Evolutionary conservation across 805 yeast species (phyloP), one percentile per base, ranked within the genome.

Genomic region (Saturnispora ahearnii): DNA sequence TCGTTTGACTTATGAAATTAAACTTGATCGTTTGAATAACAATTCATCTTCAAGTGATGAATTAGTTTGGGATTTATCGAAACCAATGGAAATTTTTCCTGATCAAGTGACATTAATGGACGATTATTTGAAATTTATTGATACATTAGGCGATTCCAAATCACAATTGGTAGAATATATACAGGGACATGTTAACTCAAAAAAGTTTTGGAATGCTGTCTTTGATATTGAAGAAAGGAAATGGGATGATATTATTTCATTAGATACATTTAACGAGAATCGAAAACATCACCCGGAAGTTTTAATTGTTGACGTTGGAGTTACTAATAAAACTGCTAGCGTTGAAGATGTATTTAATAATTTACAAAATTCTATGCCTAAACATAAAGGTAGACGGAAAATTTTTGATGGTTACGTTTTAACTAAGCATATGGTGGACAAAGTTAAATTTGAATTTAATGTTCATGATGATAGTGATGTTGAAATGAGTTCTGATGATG

Each of bases 1-100:
- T 6, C 68, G 87, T 36, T 72, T 72, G 53, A 65, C 80, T 1
- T 62, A 82, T 30, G 95, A 87, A 58, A 78, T 80, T 58, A 77
- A 77, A 47, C 53, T 80, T 2, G 68, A 74, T 4, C 73, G 74
- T 29, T 65, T 47, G 9, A 51, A 62, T 2, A 77, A 73, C 1
- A 34, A 59, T 5, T 32, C 30, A 13, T 36, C 37, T 2, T 12
- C 26, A 3, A 59, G 56, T 30, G 63, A 58, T 26, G 62, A 66
- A 12, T 21, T 56, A 8, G 54, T 47, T 31, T 53, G 59, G 44
- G 61, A 59, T 47, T 33, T 62, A 11, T 42, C 51, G 12, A 52
- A 55, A 28, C 57, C 60, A 13, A 44, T 52, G 22, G 45, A 51
- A 2, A 50, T 72, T 3, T 58, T 72, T 8, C 72, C 73, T 0